Base-by-base conservation (phyloP, 2,329 filamentous ascomycete species). In the Zasmidium cellare region DNA sequence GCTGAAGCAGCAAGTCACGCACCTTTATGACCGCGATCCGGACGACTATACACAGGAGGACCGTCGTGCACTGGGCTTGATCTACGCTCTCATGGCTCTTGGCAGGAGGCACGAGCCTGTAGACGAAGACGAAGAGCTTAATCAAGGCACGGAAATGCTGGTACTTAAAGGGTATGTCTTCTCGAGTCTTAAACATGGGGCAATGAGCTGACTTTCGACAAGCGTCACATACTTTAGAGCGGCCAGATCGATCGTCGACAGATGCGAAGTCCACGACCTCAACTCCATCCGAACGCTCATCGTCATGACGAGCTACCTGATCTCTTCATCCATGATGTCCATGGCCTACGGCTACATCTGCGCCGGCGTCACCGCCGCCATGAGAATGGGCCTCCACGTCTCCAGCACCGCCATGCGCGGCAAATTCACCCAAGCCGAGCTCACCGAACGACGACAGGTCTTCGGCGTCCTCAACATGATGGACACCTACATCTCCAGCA, bases 301-400 rank as follows among this genome's bases (percentile, higher is more conserved):
- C 5, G 65, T 64, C 57, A 65, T 69, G 57, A 61, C 65, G n/a
- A 41, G 65, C 9, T 70, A 70, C 52, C 59, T 69, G 3, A 60
- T 65, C 46, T 60, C 57, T 20, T 60, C 63, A 7, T 61, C 63
- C 3, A 69, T 65, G 65, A 57, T 69, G 38, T 62, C 59, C 3
- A 69, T 57, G 12, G 65, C 62, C 50, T 68, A 70, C 55, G 62
- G 65, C 14, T 67, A 62, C 47, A 65, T 69, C 44, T 69, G 68
- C 46, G 59, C 63, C 53, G 68, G 62, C 14, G 56, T 70, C 11
- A 59, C 61, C 0, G 65, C 66, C 9, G 51, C 65, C 1, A 45
- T 69, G 23, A 62, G 67, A 38, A 64, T 69, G 57, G 68, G 68
- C 23, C 54, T 70, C 3, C 64, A 65, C 57, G 53, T 53, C 12